These are phyloP conservation scores for Phytophthora rubi DNA, from an alignment of 352 stramenopile species.

Conservation along the genomic window DNA sequence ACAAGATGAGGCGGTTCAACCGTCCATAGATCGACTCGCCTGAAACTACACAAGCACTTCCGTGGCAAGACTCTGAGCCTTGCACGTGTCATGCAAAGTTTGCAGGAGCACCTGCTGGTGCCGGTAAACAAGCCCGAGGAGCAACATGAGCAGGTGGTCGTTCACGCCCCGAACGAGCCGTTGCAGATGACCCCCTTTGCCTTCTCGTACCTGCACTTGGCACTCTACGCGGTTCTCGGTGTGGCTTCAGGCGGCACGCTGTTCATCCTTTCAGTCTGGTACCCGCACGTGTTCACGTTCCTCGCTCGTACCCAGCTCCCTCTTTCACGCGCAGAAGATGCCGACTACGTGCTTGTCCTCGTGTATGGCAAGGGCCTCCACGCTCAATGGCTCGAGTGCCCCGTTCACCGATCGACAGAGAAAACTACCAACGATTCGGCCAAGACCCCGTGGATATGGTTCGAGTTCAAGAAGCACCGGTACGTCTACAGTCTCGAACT, in stretches of 20 bases:
- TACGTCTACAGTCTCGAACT: conserved; percentile 66
- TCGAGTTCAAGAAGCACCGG: conserved; percentile 78
- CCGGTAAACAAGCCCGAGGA: conserved; percentile 24
- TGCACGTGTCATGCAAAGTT: conserved; percentile 6
- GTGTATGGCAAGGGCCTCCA: conserved; percentile 47
- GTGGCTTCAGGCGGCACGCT: conserved; percentile 40
- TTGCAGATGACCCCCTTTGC: conserved; percentile 49
- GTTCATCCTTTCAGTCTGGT: conserved; percentile 59
- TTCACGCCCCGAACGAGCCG: conserved; percentile 57
- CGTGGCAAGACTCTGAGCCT: neutral
- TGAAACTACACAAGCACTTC: neutral
- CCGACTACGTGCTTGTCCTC: conserved; percentile 57
- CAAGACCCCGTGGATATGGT: conserved; percentile 49
- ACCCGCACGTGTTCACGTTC: conserved; percentile 67
- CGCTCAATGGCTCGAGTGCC: conserved; percentile 51
- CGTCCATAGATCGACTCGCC: neutral
- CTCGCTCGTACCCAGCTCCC: conserved; percentile 52
- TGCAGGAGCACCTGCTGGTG: conserved; percentile 29
- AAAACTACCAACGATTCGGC: neutral
- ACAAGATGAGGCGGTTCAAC: neutral
- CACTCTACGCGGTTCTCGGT: conserved; percentile 45
- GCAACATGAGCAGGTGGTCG: conserved; percentile 35
- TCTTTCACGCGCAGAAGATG: conserved; percentile 34
- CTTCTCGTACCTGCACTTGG: conserved; percentile 45
- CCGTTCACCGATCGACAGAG: conserved; percentile 18